Evolutionary conservation across 768 basidiomycete species (phyloP).

Genomic region (Floccularia luteovirens): DNA sequence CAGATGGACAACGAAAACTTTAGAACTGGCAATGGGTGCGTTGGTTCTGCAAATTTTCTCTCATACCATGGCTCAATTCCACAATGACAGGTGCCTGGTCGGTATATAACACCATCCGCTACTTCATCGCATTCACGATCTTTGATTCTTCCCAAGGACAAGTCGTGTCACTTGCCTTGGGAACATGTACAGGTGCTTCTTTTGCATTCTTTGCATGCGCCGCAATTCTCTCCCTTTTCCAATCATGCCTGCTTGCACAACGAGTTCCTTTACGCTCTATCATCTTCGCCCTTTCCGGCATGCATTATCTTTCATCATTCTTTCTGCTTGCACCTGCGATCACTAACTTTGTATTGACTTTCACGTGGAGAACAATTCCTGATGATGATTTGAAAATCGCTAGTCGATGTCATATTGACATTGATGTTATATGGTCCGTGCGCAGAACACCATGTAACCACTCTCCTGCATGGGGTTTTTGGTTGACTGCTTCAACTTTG

Average conservation of each 20-base stretch:
- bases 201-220: constrained; percentile 30
- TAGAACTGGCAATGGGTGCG: constrained; percentile 33
- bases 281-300: constrained; percentile 16
- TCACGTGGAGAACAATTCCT: constrained; percentile 39
- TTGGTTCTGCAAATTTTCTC: background rate
- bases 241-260: constrained; percentile 24
- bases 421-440: constrained; percentile 62
- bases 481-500: constrained; percentile 45
- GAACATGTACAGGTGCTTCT: constrained; percentile 33
- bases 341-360: constrained; percentile 47
- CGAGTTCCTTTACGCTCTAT: constrained; percentile 21
- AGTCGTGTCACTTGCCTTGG: constrained; percentile 37
- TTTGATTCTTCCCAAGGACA: constrained; percentile 34
- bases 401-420: constrained; percentile 51
- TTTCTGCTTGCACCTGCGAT: constrained; percentile 44
- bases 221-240: constrained; percentile 29
- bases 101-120: constrained; percentile 54
- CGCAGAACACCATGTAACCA: constrained; percentile 16
- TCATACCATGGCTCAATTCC: background rate
- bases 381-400: constrained; percentile 25
- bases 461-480: constrained; percentile 39
- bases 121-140: constrained; percentile 49
- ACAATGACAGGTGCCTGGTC: constrained; percentile 44
- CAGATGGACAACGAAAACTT: constrained; percentile 14
- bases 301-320: constrained; percentile 36